phyloP scores from a whole-genome alignment of 192 early-diverging fungal species.

The Oehlia diaphana region DNA sequence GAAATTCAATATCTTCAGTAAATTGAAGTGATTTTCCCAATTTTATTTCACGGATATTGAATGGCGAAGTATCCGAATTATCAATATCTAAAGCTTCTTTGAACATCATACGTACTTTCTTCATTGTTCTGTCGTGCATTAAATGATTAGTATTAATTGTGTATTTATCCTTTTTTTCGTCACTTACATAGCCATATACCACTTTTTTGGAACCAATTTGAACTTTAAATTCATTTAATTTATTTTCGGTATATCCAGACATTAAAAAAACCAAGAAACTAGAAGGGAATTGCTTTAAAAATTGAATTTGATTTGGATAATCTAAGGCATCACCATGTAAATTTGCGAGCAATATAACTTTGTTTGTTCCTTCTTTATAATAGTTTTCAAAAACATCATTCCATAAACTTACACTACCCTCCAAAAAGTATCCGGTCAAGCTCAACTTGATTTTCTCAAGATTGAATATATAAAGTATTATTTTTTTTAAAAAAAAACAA shows the following conservation, averaged over 20 bases:
- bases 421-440: too few relatives aligned
- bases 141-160: constrained; percentile 4
- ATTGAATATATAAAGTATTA: too few relatives aligned
- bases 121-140: constrained; percentile 17
- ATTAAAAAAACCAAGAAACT: constrained; percentile 28
- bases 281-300: constrained; percentile 24
- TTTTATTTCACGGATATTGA: not conserved
- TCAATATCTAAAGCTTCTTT: constrained; percentile 15
- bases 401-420: constrained; percentile 28
- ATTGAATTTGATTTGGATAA: constrained; percentile 24
- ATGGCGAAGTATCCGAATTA: not conserved
- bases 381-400: constrained; percentile 24
- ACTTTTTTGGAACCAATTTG: not conserved
- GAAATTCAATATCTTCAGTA: constrained; percentile 4
- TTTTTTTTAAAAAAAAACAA: too few relatives aligned
- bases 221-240: not conserved
- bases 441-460: too few relatives aligned
- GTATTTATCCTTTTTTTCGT: not conserved
- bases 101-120: constrained; percentile 23
- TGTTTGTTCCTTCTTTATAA: constrained; percentile 14
- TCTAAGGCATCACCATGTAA: constrained; percentile 31
- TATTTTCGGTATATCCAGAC: constrained; percentile 2
- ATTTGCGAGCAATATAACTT: constrained; percentile 27
- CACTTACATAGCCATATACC: not conserved
- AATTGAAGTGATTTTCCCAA: not conserved